A percentile compares a stretch with the other conserved stretches of the same genome.
phyloP scores from a whole-genome alignment of 2,329 filamentous ascomycete genomes.

The Nothomitra cinnamomea region DNA sequence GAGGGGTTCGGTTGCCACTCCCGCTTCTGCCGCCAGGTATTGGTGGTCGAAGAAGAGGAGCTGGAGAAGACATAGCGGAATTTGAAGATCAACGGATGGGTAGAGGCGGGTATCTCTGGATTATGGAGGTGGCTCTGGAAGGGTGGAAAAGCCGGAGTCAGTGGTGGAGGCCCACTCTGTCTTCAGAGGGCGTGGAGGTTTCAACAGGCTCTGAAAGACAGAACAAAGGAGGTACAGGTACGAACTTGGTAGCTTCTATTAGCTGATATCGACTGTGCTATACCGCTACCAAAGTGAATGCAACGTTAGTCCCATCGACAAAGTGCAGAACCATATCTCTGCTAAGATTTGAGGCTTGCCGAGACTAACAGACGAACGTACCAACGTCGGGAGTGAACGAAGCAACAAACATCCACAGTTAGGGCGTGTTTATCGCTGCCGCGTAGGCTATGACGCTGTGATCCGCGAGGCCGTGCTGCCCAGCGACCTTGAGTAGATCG shows the following conservation, averaged over 20 bases:
- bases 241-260: neutral
- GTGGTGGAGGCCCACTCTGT: constrained; percentile 1
- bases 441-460: neutral
- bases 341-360: too few relatives aligned
- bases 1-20: constrained; percentile 48
- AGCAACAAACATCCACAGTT: neutral
- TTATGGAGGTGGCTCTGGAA: neutral
- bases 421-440: neutral
- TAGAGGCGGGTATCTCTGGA: neutral
- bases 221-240: neutral
- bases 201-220: neutral
- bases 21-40: constrained; percentile 47
- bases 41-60: constrained; percentile 67
- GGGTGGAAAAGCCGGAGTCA: neutral
- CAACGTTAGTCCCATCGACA: neutral
- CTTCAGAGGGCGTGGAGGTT: constrained; percentile 6
- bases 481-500: neutral
- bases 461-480: neutral
- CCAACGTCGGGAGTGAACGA: too few relatives aligned
- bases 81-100: neutral
- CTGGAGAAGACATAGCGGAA: constrained; percentile 54
- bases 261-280: neutral
- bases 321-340: too few relatives aligned
- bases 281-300: neutral
- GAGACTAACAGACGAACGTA: too few relatives aligned